Evolutionary conservation across 208 protist genomes (phyloP).

Genomic region (Tritrichomonas foetus): DNA sequence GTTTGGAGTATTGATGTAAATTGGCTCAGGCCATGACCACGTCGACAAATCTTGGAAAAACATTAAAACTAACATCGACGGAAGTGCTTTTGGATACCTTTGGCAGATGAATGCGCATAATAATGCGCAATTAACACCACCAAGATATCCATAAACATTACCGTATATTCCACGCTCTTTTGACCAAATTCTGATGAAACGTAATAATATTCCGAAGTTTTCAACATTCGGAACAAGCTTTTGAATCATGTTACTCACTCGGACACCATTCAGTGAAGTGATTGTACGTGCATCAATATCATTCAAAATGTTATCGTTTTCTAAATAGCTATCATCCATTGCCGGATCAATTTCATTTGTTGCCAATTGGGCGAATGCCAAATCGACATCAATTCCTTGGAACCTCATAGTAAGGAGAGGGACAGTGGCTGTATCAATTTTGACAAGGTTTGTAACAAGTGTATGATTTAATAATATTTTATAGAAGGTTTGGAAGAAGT

Average conservation of each 20-base stretch:
- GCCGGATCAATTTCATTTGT: not conserved
- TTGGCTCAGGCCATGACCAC: not conserved
- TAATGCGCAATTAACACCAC: not conserved
- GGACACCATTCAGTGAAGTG: not conserved
- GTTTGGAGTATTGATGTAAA: not conserved
- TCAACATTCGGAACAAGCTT: not conserved
- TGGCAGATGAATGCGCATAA: not conserved
- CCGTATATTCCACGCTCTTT: not conserved
- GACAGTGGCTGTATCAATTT: slow-evolving; percentile 1
- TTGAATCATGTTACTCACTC: not conserved
- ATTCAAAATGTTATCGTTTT: not conserved
- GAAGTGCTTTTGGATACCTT: not conserved
- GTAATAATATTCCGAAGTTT: not conserved
- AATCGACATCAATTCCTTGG: slow-evolving; percentile 28
- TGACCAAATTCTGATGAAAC: slow-evolving; percentile 8
- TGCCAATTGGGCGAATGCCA: not conserved
- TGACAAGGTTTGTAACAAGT: not conserved
- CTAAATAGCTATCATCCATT: not conserved
- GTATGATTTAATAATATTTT: not conserved
- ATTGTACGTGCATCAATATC: not conserved
- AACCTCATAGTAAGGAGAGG: slow-evolving; percentile 26
- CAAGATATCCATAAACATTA: slow-evolving; percentile 26
- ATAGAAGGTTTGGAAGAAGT: slow-evolving; percentile 30
- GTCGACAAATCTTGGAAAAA: not conserved
- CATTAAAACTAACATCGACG: not conserved